Conservation (phyloP, 345 rosid genomes). For the Heritiera fomes region DNA sequence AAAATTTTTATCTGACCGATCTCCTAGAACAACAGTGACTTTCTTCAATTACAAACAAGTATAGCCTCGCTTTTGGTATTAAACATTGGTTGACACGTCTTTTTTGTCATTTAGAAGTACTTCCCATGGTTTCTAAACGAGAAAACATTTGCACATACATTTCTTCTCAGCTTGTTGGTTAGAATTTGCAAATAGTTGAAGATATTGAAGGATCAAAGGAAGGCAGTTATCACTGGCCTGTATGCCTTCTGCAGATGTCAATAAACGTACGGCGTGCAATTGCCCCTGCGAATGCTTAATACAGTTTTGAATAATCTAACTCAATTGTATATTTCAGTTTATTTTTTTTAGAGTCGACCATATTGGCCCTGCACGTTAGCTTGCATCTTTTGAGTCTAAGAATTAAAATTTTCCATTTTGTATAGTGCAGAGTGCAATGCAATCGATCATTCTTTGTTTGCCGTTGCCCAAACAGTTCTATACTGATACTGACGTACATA, state of each 20-base stretch:
- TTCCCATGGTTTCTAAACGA: neutral
- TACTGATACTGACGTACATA: neutral
- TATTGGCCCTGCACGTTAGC: neutral
- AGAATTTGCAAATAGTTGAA: neutral
- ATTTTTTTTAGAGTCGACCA: neutral
- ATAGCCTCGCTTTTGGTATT: neutral
- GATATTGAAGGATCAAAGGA: neutral
- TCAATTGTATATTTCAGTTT: too few species aligned
- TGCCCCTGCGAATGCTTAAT: neutral
- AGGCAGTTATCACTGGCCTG: neutral
- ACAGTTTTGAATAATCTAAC: too few species aligned
- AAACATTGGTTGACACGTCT: neutral
- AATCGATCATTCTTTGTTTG: neutral
- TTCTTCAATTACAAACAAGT: neutral
- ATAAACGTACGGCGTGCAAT: neutral
- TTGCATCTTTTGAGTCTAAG: neutral
- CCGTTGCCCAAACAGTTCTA: neutral
- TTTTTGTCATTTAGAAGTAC: neutral
- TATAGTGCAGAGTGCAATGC: neutral
- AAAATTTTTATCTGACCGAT: neutral
- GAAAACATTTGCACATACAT: too few species aligned
- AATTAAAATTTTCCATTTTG: neutral
- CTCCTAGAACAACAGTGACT: neutral
- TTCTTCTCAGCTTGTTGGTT: neutral
- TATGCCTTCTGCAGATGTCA: neutral